Evolutionary conservation across 2,329 filamentous ascomycete genomes (phyloP), one percentile per base, ranked within the genome.

Genomic region (Rhytidhysteron rufulum): DNA sequence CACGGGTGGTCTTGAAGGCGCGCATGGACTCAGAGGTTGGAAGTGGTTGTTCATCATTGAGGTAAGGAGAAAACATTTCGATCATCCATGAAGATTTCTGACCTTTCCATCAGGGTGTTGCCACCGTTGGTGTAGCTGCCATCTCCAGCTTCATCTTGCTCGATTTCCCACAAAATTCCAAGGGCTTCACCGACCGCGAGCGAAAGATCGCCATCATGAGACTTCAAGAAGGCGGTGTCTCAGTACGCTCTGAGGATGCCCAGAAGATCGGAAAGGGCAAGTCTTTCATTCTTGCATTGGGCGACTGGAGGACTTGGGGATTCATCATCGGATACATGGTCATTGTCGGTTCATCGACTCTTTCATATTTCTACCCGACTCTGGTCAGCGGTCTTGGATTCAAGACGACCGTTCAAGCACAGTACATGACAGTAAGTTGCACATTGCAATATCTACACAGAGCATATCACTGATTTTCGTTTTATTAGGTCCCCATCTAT

Each of bases 301-400:
- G 47, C 4, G 69, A 74, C 46, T 71, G 70, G 58, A 61, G 72
- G 27, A 73, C 73, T 0, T 76, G 71, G 45, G 53, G 70, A 3
- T 70, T 78, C 42, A 65, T 74, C 10, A 40, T 74, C 1, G 68
- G 74, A 3, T 77, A 74, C 50, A 74, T 77, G 60, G 56, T 63
- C 32, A 70, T 70, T 34, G 67, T 68, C 30, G 72, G 75, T 3
- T 71, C 72, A 1, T 71, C 68, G 1, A 77, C 75, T 0, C 62
- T 77, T 11, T 71, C 69, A 3, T 78, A 78, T 60, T 78, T 78
- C 53, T 77, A 77, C 47, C 74, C 73, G 0, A 75, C 72, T 0
- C 62, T 77, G 6, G 72, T 78, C 33, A 57, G 69, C n/a, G 71
- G 69, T 2, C 66, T 79, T 0, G 74, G 74, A 16, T 78, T 75